Percentiles rank a stretch among this genome's conserved stretches.
phyloP scores from a whole-genome alignment of 2,329 filamentous ascomycete genomes.

The Bipolaris oryzae region DNA sequence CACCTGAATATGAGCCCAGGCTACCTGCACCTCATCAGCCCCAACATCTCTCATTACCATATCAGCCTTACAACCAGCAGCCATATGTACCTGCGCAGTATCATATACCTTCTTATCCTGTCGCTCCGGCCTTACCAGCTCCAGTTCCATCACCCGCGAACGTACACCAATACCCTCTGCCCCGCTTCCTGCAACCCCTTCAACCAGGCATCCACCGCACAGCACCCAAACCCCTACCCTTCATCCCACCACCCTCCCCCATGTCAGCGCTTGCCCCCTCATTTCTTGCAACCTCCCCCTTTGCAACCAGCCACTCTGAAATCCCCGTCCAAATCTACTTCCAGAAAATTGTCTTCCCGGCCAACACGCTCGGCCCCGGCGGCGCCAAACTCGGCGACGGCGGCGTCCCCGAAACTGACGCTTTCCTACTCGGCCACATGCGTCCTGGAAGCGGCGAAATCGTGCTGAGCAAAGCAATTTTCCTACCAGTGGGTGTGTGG shows the following conservation, averaged over 20 bases:
- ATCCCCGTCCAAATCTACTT: constrained; percentile 42
- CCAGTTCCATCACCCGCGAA: neutral
- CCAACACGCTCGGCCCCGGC: constrained; percentile 14
- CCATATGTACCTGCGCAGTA: neutral
- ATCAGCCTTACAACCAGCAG: neutral
- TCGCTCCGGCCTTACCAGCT: neutral
- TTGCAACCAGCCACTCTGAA: constrained; percentile 6
- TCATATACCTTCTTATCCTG: neutral
- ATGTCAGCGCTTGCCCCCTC: constrained; percentile 15
- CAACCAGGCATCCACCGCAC: constrained; percentile 22
- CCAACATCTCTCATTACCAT: neutral
- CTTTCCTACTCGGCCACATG: constrained; percentile 36
- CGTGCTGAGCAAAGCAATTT: constrained; percentile 28
- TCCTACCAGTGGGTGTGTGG: constrained; percentile 33
- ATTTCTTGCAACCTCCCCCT: constrained; percentile 23
- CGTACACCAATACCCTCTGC: neutral
- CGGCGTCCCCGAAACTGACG: constrained; percentile 31
- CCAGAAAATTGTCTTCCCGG: constrained; percentile 26
- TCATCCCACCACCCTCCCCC: constrained; percentile 10
- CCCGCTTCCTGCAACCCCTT: constrained; percentile 1
- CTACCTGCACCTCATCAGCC: neutral
- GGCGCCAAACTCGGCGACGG: constrained; percentile 12
- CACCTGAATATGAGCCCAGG: neutral
- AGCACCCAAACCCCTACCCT: constrained; percentile 14
- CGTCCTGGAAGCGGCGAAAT: constrained; percentile 14